Evolutionary conservation across 2,329 filamentous ascomycete species (phyloP), one percentile per base, ranked within the genome.

Genomic region (Colletotrichum lindemuthianum): DNA sequence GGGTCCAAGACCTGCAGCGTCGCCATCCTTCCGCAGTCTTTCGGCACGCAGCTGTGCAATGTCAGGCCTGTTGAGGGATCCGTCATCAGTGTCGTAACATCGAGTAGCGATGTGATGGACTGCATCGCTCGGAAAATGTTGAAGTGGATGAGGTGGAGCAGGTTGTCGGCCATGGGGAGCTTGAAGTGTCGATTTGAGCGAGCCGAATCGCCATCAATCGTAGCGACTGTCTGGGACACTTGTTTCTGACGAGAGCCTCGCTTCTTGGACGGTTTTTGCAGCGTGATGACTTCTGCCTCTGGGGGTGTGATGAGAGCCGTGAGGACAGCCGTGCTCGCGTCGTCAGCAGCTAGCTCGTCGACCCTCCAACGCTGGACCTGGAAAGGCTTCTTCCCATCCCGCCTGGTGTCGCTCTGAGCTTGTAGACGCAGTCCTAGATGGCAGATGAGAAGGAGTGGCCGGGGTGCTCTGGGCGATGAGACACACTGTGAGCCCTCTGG

Each of bases 401-500:
- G 24, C 12, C 9, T 39, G 33, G 5, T 24, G 53, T 6, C 8
- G 33, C 34, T 12, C 45, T 45, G 24, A 11, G 41, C 45, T 37
- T 15, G 48, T 4, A 51, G 16, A 13, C 59, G 54, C 24, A 36
- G 33, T 41, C 59, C 64, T 66, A 39, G 8, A n/a, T n/a, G 33
- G 1, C 15, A 34, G 3, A 48, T 55, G 12, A 63, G 50, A n/a
- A 48, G 3, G 16, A 4, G 4, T 40, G 13, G 0, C 4, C 8
- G 7, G 39, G 8, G 11, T 10, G 16, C 34, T 7, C 1, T 24
- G 16, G 15, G 33, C 4, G 8, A n/a, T 6, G 11, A 24, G n/a
- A 63, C 64, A 54, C 33, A 66, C 64, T 60, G 13, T 55, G 64
- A n/a, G 59, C 64, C 56, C 59, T 48, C 39, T 66, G 64, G 47